A percentile compares a stretch with the other conserved stretches of the same genome.
phyloP scores from a whole-genome alignment of 2,329 filamentous ascomycete genomes.

The Trichoderma breve region DNA sequence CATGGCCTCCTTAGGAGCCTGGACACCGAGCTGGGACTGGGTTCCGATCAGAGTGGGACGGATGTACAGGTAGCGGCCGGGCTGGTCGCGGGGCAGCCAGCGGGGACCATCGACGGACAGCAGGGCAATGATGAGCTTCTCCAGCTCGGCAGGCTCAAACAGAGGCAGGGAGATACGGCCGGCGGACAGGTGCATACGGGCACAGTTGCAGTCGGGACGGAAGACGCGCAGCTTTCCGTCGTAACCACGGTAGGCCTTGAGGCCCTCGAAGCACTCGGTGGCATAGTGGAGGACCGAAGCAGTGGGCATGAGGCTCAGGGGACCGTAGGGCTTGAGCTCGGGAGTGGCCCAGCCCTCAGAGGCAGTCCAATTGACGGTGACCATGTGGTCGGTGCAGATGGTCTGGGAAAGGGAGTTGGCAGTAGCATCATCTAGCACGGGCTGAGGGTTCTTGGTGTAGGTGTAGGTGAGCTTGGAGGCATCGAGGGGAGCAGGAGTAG shows the following conservation, averaged over 20 bases:
- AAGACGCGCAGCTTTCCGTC: conserved; percentile 75
- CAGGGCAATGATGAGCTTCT: conserved; percentile 70
- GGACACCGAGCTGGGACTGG: conserved; percentile 75
- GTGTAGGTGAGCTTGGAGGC: conserved; percentile 60
- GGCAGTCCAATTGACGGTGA: conserved; percentile 67
- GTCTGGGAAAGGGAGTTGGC: conserved; percentile 50
- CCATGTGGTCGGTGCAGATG: conserved; percentile 83
- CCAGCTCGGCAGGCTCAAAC: conserved; percentile 69
- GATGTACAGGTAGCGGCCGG: conserved; percentile 76
- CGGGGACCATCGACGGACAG: conserved; percentile 70
- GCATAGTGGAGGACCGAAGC: conserved; percentile 84
- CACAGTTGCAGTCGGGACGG: conserved; percentile 70
- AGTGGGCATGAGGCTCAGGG: conserved; percentile 74
- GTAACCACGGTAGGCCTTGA: conserved; percentile 76
- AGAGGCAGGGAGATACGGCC: conserved; percentile 70
- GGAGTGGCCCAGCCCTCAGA: conserved; percentile 69
- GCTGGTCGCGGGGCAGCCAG: conserved; percentile 71
- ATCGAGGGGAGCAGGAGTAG: conserved; percentile 58
- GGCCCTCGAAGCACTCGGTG: conserved; percentile 85
- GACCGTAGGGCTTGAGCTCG: conserved; percentile 72
- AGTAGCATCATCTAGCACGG: conserved; percentile 50
- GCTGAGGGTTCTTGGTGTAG: conserved; percentile 48
- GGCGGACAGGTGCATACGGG: conserved; percentile 60
- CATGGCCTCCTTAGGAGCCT: conserved; percentile 76
- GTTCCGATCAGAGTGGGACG: conserved; percentile 85